These are phyloP conservation scores for Syzygium aromaticum DNA, from an alignment of 345 rosid species.

Conservation along the genomic window DNA sequence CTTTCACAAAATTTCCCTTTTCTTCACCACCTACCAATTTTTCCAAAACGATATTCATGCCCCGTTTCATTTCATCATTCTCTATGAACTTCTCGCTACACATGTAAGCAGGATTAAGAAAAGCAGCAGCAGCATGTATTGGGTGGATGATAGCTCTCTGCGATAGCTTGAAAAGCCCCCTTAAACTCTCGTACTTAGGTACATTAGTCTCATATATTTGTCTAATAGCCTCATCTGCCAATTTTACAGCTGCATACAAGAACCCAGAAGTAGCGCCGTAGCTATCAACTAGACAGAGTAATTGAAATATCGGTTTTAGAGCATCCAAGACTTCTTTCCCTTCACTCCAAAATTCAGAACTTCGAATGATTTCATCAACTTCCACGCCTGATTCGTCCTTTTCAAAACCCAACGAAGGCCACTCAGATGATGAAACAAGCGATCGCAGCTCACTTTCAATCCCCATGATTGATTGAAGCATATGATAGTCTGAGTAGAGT, in stretches of 20 bases:
- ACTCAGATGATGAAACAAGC: neutral
- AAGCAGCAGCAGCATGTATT: constrained; percentile 1
- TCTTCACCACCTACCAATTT: neutral
- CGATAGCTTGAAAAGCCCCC: too few relatives aligned
- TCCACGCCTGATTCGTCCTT: neutral
- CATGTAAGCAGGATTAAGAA: neutral
- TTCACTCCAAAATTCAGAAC: neutral
- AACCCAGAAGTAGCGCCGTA: neutral
- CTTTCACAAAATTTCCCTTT: neutral
- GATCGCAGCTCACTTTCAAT: neutral
- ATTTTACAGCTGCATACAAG: neutral
- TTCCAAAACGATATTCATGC: neutral
- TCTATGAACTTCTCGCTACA: neutral
- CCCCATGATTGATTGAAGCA: neutral
- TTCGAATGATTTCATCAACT: neutral
- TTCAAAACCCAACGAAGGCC: neutral
- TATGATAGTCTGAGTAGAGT: neutral
- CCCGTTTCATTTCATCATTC: neutral
- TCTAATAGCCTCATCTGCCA: neutral
- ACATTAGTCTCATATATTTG: too few relatives aligned
- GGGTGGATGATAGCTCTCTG: too few relatives aligned
- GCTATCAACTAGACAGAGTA: neutral
- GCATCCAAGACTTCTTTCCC: neutral
- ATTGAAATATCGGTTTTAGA: neutral
- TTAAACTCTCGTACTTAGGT: too few relatives aligned